Evolutionary conservation across 768 basidiomycete species (phyloP), one percentile per base, ranked within the genome.

Genomic region (Ephemerocybe angulata): DNA sequence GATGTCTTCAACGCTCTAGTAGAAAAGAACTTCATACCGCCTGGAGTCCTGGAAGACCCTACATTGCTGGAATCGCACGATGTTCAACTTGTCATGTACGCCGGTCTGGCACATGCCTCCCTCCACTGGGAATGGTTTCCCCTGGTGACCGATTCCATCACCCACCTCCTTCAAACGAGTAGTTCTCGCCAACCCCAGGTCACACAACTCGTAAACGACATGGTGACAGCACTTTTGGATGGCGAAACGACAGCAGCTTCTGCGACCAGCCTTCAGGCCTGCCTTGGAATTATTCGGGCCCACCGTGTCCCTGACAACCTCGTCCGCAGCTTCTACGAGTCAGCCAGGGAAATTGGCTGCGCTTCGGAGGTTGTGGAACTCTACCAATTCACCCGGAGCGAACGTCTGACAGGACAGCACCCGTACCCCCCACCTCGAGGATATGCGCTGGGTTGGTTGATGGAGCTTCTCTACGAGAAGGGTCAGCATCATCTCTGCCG

Each of bases 51-150:
- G 11, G 64, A 67, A 38, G 61, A 71, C 13, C 73, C 78, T 35
- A 63, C 62, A 29, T 57, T 66, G n/a, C 63, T 69, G 13, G 65
- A 69, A 1, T 72, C 81, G 58, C 46, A 19, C 17, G 54, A 55
- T 35, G 75, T 82, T 46, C 63, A 68, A 21, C 66, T 77, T 19
- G 78, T 86, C 50, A 68, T 87, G 22, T 69, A 72, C 22, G 71
- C 77, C 24, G 73, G 80, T 12, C 63, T 86, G 30, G 72, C 80
- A 10, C 76, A 76, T 42, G 73, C 85, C 6, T 78, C 81, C 57
- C 60, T 83, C 35, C 71, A 78, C 58, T 85, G 81, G 80, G 70
- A 76, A 38, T 85, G 81, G 82, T 68, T 71, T 47, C 52, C 61
- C 25, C 69, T 75, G 35, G 81, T 80, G 1, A 63, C 73, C 12